phyloP scores from a whole-genome alignment of 208 protist species.

The Porcisia deanei region DNA sequence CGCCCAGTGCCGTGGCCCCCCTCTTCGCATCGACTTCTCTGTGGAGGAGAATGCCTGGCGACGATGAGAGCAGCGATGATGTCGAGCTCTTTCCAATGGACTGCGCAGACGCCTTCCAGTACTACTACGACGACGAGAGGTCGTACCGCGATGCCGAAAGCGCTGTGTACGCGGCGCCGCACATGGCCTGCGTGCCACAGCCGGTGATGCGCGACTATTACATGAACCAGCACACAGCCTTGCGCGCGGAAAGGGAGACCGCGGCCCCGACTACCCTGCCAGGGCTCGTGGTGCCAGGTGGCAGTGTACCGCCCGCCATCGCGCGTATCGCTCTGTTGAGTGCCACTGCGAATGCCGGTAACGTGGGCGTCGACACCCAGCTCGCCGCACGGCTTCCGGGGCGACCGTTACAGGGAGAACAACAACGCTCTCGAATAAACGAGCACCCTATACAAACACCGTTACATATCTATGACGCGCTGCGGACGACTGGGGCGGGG shows the following conservation, averaged over 20 bases:
- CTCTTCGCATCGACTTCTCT: background rate
- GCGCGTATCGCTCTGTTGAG: background rate
- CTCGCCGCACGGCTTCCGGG: background rate
- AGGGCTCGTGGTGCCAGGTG: background rate
- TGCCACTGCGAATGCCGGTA: background rate
- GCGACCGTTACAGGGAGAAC: background rate
- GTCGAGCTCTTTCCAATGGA: constrained; percentile 47
- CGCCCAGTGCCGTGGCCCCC: background rate
- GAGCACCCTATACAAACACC: background rate
- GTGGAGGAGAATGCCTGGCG: background rate
- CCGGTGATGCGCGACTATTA: constrained; percentile 19
- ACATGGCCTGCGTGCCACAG: background rate
- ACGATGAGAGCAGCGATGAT: background rate
- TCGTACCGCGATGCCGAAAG: constrained; percentile 38
- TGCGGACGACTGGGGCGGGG: background rate
- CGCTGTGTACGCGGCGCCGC: constrained; percentile 30
- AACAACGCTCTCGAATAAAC: background rate
- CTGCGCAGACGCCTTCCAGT: constrained; percentile 52
- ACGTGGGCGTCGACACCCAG: background rate
- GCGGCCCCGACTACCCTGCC: background rate
- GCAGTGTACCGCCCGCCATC: background rate
- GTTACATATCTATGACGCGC: background rate
- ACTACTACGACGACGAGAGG: constrained; percentile 33
- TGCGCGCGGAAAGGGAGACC: background rate
- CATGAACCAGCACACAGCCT: constrained; percentile 4